Evolutionary conservation across 495 filamentous ascomycete species (phyloP), one percentile per base, ranked within the genome.

Genomic region (Lophiostoma macrostomum): DNA sequence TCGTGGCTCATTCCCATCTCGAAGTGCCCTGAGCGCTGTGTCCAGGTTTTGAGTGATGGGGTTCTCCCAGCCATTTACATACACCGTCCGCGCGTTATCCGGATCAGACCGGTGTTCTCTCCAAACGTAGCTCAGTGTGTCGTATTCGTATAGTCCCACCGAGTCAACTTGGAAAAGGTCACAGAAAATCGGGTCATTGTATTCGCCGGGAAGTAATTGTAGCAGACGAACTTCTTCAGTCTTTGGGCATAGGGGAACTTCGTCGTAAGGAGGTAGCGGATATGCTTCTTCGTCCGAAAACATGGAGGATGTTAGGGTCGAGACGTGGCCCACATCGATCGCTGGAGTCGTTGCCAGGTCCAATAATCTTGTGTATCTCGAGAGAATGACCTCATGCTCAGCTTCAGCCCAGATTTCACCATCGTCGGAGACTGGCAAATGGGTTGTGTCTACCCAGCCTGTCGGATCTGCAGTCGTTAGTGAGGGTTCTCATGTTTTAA

Each of bases 51-150:
- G 4, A 18, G 45, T 50, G 27, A 57, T 25, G 5, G 16, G 14
- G 4, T 52, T 6, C 11, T 35, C 14, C 23, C 29, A 36, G 19
- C 23, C 25, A 18, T 52, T 36, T 8, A 57, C 25, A 7, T 30
- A n/a, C 6, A 57, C 24, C 4, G 30, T 39, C 3, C 16, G 3
- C 5, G 3, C 12, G 3, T 14, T 4, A 2, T 28, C 16, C 2
- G 20, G 5, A n/a, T n/a, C n/a, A n/a, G n/a, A n/a, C n/a, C n/a
- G n/a, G n/a, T n/a, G n/a, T 3, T 6, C 4, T 2, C 47, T 48
- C 53, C 47, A 57, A 27, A 38, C 28, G 22, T 57, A 57, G 8
- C 34, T 52, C 14, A 57, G 49, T 4, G 53, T 48, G 7, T 57
- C 53, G 22, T 49, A 56, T 22, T 53, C 28, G 18, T 49, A 37